These are phyloP conservation scores for Mycosarcoma mackinlayi DNA, from an alignment of 1,284 basidiomycete species.

Conservation along the genomic window DNA sequence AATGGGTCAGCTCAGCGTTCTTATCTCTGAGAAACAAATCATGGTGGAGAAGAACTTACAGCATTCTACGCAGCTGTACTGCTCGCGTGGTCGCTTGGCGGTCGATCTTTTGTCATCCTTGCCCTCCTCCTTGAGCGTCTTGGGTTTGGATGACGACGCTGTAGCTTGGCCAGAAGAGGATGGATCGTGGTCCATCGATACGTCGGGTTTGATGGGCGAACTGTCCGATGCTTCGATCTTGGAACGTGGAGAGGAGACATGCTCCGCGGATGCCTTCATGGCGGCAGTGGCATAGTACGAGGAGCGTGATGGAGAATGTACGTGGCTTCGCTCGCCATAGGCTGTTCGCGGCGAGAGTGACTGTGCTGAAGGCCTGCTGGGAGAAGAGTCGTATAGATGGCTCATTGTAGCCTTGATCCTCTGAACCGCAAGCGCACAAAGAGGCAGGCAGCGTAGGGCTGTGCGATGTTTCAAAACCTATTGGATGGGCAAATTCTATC, in stretches of 20 bases:
- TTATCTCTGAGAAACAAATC: not conserved
- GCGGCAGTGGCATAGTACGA: not conserved
- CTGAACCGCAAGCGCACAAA: too few relatives aligned
- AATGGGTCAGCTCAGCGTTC: not conserved
- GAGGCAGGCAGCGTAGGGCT: too few relatives aligned
- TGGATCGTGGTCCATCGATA: not conserved
- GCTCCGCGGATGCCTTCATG: slow-evolving; percentile 1
- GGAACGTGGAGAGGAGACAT: slow-evolving; percentile 9
- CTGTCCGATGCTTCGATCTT: slow-evolving; percentile 32
- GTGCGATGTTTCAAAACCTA: too few relatives aligned
- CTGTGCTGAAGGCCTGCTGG: not conserved
- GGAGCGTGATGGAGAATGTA: slow-evolving; percentile 7
- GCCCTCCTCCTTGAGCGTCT: slow-evolving; percentile 9
- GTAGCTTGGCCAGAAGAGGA: slow-evolving; percentile 4
- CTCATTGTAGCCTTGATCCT: slow-evolving; percentile 9
- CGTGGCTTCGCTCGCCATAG: slow-evolving; percentile 8
- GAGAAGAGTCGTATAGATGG: slow-evolving; percentile 10
- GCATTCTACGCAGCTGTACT: slow-evolving; percentile 54
- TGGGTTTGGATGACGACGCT: slow-evolving; percentile 10
- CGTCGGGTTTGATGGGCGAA: slow-evolving; percentile 41
- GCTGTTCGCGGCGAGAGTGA: slow-evolving; percentile 11
- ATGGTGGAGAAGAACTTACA: slow-evolving; percentile 19
- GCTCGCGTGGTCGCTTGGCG: slow-evolving; percentile 42
- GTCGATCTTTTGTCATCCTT: slow-evolving; percentile 34
- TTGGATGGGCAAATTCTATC: too few relatives aligned